phyloP scores from a whole-genome alignment of 2,329 filamentous ascomycete species.

The Ceratocystis alfenasii region DNA sequence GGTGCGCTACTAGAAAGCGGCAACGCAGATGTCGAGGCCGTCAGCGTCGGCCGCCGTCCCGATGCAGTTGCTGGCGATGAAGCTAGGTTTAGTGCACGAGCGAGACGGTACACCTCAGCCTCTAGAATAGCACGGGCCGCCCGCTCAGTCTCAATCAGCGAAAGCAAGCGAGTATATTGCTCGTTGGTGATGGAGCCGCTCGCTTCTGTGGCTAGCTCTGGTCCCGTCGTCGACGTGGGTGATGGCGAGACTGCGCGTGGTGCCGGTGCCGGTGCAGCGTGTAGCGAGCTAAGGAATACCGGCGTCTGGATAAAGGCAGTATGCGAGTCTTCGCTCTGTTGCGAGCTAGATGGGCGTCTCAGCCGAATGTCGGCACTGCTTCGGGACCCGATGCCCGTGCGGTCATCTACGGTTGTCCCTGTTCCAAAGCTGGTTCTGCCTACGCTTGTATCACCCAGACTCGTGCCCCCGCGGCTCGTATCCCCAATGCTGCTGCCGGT shows the following conservation, averaged over 20 bases:
- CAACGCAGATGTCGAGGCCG: constrained; percentile 25
- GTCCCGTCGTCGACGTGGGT: constrained; percentile 22
- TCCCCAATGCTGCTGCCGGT: not conserved
- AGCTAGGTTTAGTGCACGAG: constrained; percentile 35
- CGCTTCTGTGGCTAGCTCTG: not conserved
- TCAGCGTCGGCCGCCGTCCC: constrained; percentile 29
- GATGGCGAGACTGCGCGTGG: constrained; percentile 15
- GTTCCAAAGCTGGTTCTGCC: constrained; percentile 4
- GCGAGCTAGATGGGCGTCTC: constrained; percentile 14
- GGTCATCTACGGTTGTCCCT: constrained; percentile 2
- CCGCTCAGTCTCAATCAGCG: constrained; percentile 46
- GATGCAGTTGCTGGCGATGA: constrained; percentile 25
- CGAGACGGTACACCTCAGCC: constrained; percentile 42
- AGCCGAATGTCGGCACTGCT: not conserved
- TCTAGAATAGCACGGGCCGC: constrained; percentile 45
- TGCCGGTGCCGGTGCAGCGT: constrained; percentile 29
- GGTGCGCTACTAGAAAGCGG: constrained; percentile 34
- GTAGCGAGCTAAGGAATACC: constrained; percentile 36
- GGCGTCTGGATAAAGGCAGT: constrained; percentile 38
- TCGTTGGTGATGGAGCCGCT: constrained; percentile 31
- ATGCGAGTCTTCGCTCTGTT: constrained; percentile 29
- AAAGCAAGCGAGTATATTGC: constrained; percentile 39
- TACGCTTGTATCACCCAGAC: not conserved
- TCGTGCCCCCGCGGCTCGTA: constrained; percentile 4
- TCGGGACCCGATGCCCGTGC: not conserved